Base-by-base conservation (phyloP, 345 rosid genomes). In the Lumnitzera littorea region DNA sequence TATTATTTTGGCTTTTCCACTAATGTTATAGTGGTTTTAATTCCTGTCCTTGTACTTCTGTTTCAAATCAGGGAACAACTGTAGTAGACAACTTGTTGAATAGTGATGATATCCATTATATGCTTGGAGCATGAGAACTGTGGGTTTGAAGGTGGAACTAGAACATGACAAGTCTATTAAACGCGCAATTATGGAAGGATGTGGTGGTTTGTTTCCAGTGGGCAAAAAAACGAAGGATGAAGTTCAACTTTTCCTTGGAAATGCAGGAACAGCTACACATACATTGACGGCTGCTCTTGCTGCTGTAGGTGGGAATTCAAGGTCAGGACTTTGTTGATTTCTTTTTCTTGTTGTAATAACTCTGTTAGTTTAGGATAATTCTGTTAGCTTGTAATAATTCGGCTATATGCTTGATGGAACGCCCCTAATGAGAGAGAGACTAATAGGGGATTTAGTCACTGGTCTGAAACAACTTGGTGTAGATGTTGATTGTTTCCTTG, bases 391-490 rank as follows among this genome's bases (percentile, higher is more conserved):
- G 23, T 53, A 27, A 46, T 53, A 13, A 56, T 62, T 70, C 68
- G 90, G 99, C 73, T 94, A 86, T 68, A 61, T 84, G 41, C 99
- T 94, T 68, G 99, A 94, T 79, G 96, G 97, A 48, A 85, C 90
- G 62, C 87, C 96, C 17, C 79, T 96, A 53, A 94, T 94, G 99
- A 86, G 99, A 62, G 95, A 94, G 79, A 88, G 99, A 76, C 95
- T 95, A 23, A 94, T 90, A 46, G 96, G 86, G 31, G 99, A 94
- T 79, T 74, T 94, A 74, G 92, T 90, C 55, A 52, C 55, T 60
- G 96, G 95, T 64, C 97, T 90, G 66, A 78, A 88, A 84, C 99
- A 94, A 76, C 91, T 90, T 63, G 97, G 99, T 66, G 96, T 91
- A 15, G 95, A 84, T 72, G 82, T 77, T 60, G 78, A 83, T 57